Base-by-base conservation (phyloP, 2,329 filamentous ascomycete genomes). In the Furcasterigmium sp. region DNA sequence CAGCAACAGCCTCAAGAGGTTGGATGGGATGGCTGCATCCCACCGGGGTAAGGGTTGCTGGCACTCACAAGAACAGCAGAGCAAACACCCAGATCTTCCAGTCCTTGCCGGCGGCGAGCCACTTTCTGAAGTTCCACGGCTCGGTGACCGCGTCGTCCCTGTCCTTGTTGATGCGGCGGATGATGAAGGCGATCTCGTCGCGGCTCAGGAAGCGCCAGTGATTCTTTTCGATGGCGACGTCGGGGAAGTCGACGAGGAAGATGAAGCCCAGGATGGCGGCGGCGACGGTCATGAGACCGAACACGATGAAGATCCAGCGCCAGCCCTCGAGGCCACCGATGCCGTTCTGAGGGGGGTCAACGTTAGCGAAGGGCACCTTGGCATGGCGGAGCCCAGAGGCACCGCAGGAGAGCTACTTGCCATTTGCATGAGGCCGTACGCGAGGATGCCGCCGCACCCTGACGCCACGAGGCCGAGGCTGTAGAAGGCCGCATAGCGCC, bases 71-170 rank as follows among this genome's bases (percentile, higher is more conserved):
- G 32, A 35, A 35, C 32, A 17, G 32, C 32, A 35, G 15, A 15
- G 70, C 69, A 46, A 65, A 62, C 0, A 68, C 56, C 56, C 67
- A 72, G 34, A 83, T 91, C 66, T 91, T 91, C 80, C 84, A 90
- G 56, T 91, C 87, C 41, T 72, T 77, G 10, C 87, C 44, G 9
- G 79, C 79, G 5, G 76, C 71, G 74, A 78, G 86, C 47, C 91
- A 75, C 56, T 87, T 87, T 2, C 65, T 63, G 69, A 81, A 80
- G 46, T 80, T 75, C 62, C 88, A 90, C 29, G 79, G 68, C 56
- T 91, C 86, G 10, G 37, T 3, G 83, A 80, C 53, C 73, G 75
- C 13, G 78, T 75, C 83, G 1, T 78, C 72, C 46, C 84, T 68
- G 56, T 91, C 86, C 4, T 68, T 64, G 41, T 78, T 78, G 15